Percentiles rank a stretch among this genome's conserved stretches.
phyloP scores from a whole-genome alignment of 106 monocot species.

The Dioscorea dumetorum region DNA sequence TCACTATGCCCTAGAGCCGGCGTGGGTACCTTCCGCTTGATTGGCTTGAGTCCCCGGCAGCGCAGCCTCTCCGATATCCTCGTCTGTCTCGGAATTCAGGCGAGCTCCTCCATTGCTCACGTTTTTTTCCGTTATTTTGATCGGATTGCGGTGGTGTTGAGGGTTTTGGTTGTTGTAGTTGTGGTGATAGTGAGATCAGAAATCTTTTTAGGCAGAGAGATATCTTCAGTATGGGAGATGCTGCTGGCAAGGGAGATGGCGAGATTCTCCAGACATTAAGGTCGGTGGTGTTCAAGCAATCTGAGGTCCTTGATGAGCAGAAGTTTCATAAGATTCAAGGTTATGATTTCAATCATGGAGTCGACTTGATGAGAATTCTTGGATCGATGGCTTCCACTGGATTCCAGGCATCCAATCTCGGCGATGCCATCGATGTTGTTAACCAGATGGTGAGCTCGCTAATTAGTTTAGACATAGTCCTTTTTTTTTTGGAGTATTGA shows the following conservation, averaged over 20 bases:
- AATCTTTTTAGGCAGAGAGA: too few relatives aligned
- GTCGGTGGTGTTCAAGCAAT: slow-evolving; percentile 72
- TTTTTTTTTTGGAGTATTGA: neutral
- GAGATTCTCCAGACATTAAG: slow-evolving; percentile 47
- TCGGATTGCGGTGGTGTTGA: too few relatives aligned
- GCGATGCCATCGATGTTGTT: slow-evolving; percentile 72
- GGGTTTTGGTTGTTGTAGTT: too few relatives aligned
- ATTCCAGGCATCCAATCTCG: slow-evolving; percentile 95
- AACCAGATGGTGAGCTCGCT: slow-evolving; percentile 66
- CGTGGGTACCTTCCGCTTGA: too few relatives aligned
- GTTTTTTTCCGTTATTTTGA: too few relatives aligned
- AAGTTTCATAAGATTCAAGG: slow-evolving; percentile 54
- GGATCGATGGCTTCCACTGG: slow-evolving; percentile 70
- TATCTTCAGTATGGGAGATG: neutral
- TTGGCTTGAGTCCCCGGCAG: too few relatives aligned
- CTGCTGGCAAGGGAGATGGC: neutral
- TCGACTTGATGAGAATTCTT: slow-evolving; percentile 45
- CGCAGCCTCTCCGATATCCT: too few relatives aligned
- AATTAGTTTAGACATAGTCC: too few relatives aligned
- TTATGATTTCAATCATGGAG: slow-evolving; percentile 79
- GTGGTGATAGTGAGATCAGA: too few relatives aligned
- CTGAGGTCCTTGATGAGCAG: slow-evolving; percentile 53
- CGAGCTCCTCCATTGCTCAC: neutral
- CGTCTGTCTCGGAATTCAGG: neutral
- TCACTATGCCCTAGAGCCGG: too few relatives aligned